Evolutionary conservation across 169 alveolate genomes (phyloP), one percentile per base, ranked within the genome.

Genomic region (Toxoplasma gondii): DNA sequence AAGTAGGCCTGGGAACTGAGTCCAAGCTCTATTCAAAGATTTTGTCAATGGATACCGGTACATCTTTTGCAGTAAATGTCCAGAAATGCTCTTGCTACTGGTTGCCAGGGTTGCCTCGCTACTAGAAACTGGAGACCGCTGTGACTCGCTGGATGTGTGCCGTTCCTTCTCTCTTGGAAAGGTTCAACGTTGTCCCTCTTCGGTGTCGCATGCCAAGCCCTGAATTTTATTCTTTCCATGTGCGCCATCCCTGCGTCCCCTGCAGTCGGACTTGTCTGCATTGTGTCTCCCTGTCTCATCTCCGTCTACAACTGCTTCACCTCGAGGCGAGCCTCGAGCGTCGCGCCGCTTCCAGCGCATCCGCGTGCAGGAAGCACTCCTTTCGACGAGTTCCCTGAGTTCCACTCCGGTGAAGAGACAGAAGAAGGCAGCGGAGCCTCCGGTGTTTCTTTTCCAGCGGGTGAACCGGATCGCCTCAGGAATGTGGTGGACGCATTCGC

Each of bases 181-280:
- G 58, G 22, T 49, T 49, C 58, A 4, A 7, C 58, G 58, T 49
- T 49, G 4, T 49, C 58, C 58, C 12, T 12, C 58, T 4, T 49
- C 4, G 22, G 58, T 49, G 4, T 49, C 58, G 4, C 12, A 12
- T 17, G 5, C 82, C 17, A 2, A 9, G 16, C 17, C 5, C 19
- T 4, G 82, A 34, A 4, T 34, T 69, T 22, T 69, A 9, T 69
- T 69, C 17, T 34, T 31, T 69, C 19, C 38, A 7, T 69, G 39
- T 69, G 43, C 17, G 34, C 17, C 82, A 9, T 69, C 38, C 34
- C 12, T 4, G 22, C 12, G 4, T 49, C 58, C 58, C 58, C 43
- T 74, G 84, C 90, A 82, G 90, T 82, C 41, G 90, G 53, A 5
- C 54, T 17, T 9, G 58, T 82, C 69, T 82, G 90, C 64, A 43